These are phyloP conservation scores for Warburgia ugandensis DNA, from an alignment of 164 flowering plant species.

Conservation along the genomic window DNA sequence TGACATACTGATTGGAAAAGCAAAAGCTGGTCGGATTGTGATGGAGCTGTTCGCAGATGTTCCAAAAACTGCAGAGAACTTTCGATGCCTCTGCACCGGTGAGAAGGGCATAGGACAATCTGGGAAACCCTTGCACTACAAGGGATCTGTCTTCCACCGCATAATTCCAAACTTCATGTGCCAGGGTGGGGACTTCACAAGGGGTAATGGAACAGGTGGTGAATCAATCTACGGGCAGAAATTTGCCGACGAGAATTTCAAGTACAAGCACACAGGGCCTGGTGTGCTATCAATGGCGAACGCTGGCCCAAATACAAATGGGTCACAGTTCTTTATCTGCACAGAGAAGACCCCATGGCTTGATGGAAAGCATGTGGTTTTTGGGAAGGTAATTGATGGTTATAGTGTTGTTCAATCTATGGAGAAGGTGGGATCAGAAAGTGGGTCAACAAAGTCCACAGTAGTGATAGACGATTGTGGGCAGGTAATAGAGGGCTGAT, in stretches of 20 bases:
- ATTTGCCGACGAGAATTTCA: slow-evolving; percentile 75
- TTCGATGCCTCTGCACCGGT: slow-evolving; percentile 72
- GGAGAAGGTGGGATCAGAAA: slow-evolving; percentile 48
- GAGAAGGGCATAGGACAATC: slow-evolving; percentile 63
- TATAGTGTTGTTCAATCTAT: slow-evolving; percentile 45
- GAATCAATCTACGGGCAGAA: slow-evolving; percentile 67
- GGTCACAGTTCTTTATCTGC: slow-evolving; percentile 80
- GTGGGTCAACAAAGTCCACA: slow-evolving; percentile 26
- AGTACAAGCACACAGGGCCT: slow-evolving; percentile 49
- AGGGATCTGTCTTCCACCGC: slow-evolving; percentile 70
- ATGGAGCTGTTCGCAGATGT: slow-evolving; percentile 19
- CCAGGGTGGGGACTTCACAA: slow-evolving; percentile 85
- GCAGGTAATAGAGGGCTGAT: slow-evolving; percentile 32
- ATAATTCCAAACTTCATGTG: slow-evolving; percentile 78
- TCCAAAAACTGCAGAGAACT: slow-evolving; percentile 15
- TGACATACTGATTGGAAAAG: slow-evolving; percentile 17
- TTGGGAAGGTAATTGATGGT: slow-evolving; percentile 69
- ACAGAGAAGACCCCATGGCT: slow-evolving; percentile 64
- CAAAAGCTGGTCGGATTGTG: slow-evolving; percentile 12
- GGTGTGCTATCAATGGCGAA: slow-evolving; percentile 80
- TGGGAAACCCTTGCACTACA: slow-evolving; percentile 64
- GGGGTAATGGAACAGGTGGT: slow-evolving; percentile 73
- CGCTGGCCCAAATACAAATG: slow-evolving; percentile 69
- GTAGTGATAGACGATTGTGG: slow-evolving; percentile 69
- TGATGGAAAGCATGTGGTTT: slow-evolving; percentile 81